These are phyloP conservation scores for Entrophospora sp. DNA, from an alignment of 192 early-diverging fungal species.

Conservation along the genomic window DNA sequence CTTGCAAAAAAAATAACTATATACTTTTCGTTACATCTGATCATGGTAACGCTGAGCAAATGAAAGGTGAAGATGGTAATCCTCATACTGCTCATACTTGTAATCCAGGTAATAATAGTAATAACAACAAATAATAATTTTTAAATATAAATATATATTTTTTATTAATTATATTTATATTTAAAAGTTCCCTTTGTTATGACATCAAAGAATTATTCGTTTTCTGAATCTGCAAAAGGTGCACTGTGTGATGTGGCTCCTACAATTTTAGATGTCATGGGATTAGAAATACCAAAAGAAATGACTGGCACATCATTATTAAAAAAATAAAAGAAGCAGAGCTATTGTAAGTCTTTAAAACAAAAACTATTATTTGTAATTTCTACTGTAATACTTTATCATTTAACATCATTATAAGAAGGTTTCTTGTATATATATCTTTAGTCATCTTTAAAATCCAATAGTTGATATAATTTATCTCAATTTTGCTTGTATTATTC, in stretches of 20 bases:
- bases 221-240: conserved; percentile 47
- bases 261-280: conserved; percentile 88
- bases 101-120: conserved; percentile 15
- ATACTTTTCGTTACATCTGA: conserved; percentile 93
- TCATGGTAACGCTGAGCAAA: conserved; percentile 99
- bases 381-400: too few relatives aligned
- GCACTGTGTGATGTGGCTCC: conserved; percentile 95
- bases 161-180: not conserved
- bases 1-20: conserved; percentile 84
- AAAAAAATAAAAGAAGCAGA: conserved; percentile 27
- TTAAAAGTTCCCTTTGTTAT: conserved; percentile 88
- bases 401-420: too few relatives aligned
- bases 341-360: too few relatives aligned
- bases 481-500: too few relatives aligned
- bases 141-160: not conserved
- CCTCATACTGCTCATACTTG: conserved; percentile 98
- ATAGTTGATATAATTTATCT: too few relatives aligned
- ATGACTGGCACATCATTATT: conserved; percentile 84
- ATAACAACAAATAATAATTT: not conserved
- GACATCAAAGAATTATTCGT: conserved; percentile 50
- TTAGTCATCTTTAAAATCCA: too few relatives aligned
- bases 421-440: too few relatives aligned
- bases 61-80: conserved; percentile 73
- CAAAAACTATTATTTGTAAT: too few relatives aligned
- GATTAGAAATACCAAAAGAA: conserved; percentile 82